Conservation (phyloP, 2,329 filamentous ascomycete species). For the Metarhizium robertsii region DNA sequence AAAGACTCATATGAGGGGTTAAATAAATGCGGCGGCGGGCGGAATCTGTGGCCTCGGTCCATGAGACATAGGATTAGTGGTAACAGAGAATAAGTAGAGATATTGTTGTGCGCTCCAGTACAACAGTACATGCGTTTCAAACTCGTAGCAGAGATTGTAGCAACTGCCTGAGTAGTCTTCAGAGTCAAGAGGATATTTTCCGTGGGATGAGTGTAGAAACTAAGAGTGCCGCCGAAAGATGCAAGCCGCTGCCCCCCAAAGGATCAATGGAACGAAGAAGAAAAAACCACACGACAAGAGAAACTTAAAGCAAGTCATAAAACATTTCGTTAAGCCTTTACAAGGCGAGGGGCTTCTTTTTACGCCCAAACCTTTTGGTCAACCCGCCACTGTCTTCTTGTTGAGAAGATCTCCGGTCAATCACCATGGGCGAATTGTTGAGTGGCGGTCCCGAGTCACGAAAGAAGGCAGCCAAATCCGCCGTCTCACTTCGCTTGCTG, state of each 20-base stretch:
- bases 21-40: too few relatives aligned
- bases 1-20: too few relatives aligned
- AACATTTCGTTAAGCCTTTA: constrained; percentile 8
- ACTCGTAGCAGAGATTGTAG: too few relatives aligned
- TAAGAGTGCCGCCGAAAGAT: neutral
- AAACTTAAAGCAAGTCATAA: neutral
- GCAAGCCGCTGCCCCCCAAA: neutral
- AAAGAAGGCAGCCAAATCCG: constrained; percentile 65
- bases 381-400: constrained; percentile 32
- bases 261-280: neutral
- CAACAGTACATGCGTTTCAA: too few relatives aligned
- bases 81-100: too few relatives aligned
- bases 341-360: constrained; percentile 34
- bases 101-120: too few relatives aligned
- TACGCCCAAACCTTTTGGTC: constrained; percentile 39
- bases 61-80: too few relatives aligned
- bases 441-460: constrained; percentile 55
- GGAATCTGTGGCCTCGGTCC: too few relatives aligned
- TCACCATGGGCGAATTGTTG: constrained; percentile 20
- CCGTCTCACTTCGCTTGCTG: constrained; percentile 44
- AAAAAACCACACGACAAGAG: neutral
- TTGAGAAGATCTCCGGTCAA: constrained; percentile 15
- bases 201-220: neutral
- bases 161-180: too few relatives aligned
- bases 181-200: too few relatives aligned